phyloP scores from a whole-genome alignment of 73 alveolate species.

The Tetrahymena elliotti region DNA sequence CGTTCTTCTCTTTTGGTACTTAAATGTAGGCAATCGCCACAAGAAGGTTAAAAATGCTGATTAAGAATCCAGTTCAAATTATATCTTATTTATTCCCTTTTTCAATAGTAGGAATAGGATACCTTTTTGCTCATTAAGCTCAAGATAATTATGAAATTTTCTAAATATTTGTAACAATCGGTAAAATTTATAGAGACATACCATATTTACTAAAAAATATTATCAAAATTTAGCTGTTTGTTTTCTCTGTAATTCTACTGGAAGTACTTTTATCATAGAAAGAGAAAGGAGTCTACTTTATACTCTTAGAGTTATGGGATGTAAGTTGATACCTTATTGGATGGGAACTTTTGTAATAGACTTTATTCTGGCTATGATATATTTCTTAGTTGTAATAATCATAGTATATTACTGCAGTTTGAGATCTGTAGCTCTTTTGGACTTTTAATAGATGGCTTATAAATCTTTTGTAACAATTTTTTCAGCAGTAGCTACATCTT shows the following conservation, averaged over 20 bases:
- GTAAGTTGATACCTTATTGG: conserved; percentile 34
- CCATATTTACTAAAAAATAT: not conserved
- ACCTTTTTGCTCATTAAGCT: not conserved
- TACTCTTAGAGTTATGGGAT: conserved; percentile 34
- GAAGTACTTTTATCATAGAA: not conserved
- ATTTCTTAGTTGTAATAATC: not conserved
- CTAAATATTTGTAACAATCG: not conserved
- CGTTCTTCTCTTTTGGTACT: not conserved
- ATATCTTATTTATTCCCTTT: not conserved
- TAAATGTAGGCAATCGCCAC: not conserved
- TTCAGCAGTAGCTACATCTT: not conserved
- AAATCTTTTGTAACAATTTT: not conserved
- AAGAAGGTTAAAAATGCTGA: not conserved
- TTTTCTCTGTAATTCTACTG: not conserved
- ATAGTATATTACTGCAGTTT: not conserved
- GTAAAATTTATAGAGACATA: not conserved
- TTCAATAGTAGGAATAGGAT: not conserved
- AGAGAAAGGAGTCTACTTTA: conserved; percentile 24
- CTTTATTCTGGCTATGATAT: not conserved
- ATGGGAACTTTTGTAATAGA: conserved; percentile 31
- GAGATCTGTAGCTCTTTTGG: not conserved
- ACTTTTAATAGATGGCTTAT: not conserved
- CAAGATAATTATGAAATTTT: not conserved
- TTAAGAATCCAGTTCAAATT: not conserved
- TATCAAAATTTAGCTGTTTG: not conserved